Evolutionary conservation across 805 yeast species (phyloP).

Genomic region (Candida berthetii): DNA sequence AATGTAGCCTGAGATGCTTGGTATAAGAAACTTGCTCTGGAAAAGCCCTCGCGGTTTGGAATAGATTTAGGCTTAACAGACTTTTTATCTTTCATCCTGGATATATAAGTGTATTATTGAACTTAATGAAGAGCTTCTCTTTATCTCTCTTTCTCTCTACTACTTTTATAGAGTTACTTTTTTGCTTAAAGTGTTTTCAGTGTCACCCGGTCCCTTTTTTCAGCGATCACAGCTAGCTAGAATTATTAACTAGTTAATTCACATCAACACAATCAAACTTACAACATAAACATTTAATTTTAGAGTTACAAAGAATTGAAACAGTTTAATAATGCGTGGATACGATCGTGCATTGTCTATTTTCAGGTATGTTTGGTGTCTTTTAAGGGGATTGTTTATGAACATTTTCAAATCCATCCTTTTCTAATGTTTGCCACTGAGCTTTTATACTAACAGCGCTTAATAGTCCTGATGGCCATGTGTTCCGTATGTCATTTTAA

Average conservation of each 20-base stretch:
- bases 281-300: too few species aligned
- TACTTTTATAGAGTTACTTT: too few species aligned
- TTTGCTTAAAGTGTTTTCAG: too few species aligned
- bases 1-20: slow-evolving; percentile 41
- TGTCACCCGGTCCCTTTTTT: not conserved
- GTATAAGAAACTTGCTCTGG: slow-evolving; percentile 51
- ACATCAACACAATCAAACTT: not conserved
- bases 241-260: too few species aligned
- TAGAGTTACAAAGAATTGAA: not conserved
- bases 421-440: slow-evolving; percentile 5
- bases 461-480: slow-evolving; percentile 93
- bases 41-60: slow-evolving; percentile 53
- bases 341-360: slow-evolving; percentile 98
- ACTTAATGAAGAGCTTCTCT: too few species aligned
- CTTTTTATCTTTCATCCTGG: slow-evolving; percentile 1
- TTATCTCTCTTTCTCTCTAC: too few species aligned
- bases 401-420: not conserved
- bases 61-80: slow-evolving; percentile 29
- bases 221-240: too few species aligned
- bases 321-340: slow-evolving; percentile 86
- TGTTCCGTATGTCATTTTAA: slow-evolving; percentile 62
- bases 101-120: too few species aligned
- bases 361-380: slow-evolving; percentile 63
- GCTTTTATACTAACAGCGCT: slow-evolving; percentile 22
- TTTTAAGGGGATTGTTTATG: not conserved